A percentile compares a stretch with the other conserved stretches of the same genome.
These are phyloP conservation scores for Talaromyces islandicus DNA, from an alignment of 2,329 filamentous ascomycete species.

Conservation along the genomic window DNA sequence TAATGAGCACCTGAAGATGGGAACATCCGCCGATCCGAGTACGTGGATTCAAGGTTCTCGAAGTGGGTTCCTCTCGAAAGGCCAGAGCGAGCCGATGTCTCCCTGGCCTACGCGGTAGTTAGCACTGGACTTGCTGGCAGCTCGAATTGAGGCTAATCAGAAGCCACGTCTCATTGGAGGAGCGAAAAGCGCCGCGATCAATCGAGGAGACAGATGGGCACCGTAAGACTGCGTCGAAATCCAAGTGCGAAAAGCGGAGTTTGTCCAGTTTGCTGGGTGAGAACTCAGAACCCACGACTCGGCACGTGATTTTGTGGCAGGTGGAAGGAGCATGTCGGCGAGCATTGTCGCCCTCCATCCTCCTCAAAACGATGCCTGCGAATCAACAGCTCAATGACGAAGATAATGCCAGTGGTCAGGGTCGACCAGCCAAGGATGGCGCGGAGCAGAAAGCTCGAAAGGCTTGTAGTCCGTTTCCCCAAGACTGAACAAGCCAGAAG, in stretches of 20 bases:
- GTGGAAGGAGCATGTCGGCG: neutral
- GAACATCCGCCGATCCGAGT: neutral
- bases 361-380: slow-evolving; percentile 2
- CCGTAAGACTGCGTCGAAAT: neutral
- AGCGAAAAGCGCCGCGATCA: neutral
- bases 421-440: slow-evolving; percentile 2
- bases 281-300: neutral
- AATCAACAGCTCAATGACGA: slow-evolving; percentile 4
- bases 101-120: neutral
- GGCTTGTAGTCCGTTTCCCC: slow-evolving; percentile 9
- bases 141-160: neutral
- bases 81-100: neutral
- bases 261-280: neutral
- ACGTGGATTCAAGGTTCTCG: neutral
- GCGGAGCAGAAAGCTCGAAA: slow-evolving; percentile 10
- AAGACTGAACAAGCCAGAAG: neutral
- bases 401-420: neutral
- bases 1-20: neutral
- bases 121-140: neutral
- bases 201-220: neutral
- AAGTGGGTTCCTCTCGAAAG: neutral
- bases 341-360: neutral
- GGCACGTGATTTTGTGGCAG: neutral
- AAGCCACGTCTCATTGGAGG: neutral
- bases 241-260: neutral